Evolutionary conservation across 2,329 filamentous ascomycete species (phyloP), one percentile per base, ranked within the genome.

Genomic region (Fusarium subglutinans): DNA sequence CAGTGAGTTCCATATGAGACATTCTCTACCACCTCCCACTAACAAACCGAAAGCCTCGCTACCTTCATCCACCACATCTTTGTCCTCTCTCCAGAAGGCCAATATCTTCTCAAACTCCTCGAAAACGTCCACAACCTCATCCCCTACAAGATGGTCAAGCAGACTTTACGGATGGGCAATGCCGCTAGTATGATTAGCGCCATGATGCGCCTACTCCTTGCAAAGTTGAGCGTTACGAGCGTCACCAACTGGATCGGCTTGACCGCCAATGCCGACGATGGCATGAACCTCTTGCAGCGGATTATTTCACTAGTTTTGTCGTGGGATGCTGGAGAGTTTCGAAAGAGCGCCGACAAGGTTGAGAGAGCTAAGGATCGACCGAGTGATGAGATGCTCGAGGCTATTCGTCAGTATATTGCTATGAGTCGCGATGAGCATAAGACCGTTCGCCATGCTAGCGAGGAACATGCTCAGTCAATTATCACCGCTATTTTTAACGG

Each of bases 131-230:
- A 95, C 80, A 89, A 88, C 63, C 84, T 95, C 63, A 83, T 94
- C 1, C 93, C 93, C 0, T 96, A 95, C 79, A 86, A 88, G 47
- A 84, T 94, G 72, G 86, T 95, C 57, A 88, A 91, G 68, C 92
- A 95, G 80, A 94, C 93, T 0, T 83, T 96, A 8, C 89, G 90
- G 45, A 87, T 95, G 20, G 92, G 93, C 11, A 96, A 96, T 79
- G 93, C 93, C 0, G 93, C 93, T 3, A 93, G 90, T 26, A 95
- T 96, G 93, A 91, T 96, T 63, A 93, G 88, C 77, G 93, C 88
- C 66, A 91, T 96, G 87, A 87, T 93, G 80, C 88, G 87, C 60
- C 83, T 96, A 22, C 86, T 95, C 22, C 86, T 96, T 20, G 91
- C 93, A n/a, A 96, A 96, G 82, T 84, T 95, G 64, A 93, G 92